These are phyloP conservation scores for Aristolochia fimbriata DNA, from an alignment of 164 flowering plant species.

Conservation along the genomic window DNA sequence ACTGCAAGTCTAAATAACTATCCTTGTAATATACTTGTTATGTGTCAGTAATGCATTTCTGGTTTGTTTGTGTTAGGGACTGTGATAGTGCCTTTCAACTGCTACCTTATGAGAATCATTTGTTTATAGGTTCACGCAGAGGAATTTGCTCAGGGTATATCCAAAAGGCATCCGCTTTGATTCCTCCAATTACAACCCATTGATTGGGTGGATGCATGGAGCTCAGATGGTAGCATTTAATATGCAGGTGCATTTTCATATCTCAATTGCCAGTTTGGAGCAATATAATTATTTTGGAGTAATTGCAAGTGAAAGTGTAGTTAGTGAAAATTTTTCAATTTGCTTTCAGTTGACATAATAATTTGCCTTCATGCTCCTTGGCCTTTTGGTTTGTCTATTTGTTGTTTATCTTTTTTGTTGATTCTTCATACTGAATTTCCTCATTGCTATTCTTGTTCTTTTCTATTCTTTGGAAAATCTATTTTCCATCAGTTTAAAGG, in stretches of 20 bases:
- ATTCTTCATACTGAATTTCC: too few species aligned
- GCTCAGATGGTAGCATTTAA: constrained; percentile 15
- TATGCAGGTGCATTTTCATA: constrained; percentile 7
- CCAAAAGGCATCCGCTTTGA: constrained; percentile 13
- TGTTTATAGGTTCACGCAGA: constrained; percentile 11
- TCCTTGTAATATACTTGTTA: too few species aligned
- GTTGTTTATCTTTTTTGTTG: too few species aligned
- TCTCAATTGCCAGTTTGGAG: not conserved
- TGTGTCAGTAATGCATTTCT: too few species aligned
- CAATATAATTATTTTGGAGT: not conserved
- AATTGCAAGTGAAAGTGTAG: not conserved
- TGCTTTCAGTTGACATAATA: not conserved
- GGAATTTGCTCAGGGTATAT: constrained; percentile 9
- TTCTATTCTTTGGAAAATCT: too few species aligned
- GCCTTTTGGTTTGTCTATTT: too few species aligned
- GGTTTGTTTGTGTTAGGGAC: too few species aligned
- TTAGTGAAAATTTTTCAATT: too few species aligned
- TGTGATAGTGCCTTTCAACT: not conserved
- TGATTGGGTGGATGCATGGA: constrained; percentile 14
- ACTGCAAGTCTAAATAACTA: too few species aligned
- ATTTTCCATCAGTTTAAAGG: too few species aligned
- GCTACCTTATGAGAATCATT: not conserved
- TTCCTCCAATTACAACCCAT: constrained; percentile 13
- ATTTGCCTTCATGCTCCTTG: not conserved
- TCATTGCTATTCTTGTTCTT: too few species aligned